Conservation (phyloP, 2,329 filamentous ascomycete species). For the Leptographium lundbergii region DNA sequence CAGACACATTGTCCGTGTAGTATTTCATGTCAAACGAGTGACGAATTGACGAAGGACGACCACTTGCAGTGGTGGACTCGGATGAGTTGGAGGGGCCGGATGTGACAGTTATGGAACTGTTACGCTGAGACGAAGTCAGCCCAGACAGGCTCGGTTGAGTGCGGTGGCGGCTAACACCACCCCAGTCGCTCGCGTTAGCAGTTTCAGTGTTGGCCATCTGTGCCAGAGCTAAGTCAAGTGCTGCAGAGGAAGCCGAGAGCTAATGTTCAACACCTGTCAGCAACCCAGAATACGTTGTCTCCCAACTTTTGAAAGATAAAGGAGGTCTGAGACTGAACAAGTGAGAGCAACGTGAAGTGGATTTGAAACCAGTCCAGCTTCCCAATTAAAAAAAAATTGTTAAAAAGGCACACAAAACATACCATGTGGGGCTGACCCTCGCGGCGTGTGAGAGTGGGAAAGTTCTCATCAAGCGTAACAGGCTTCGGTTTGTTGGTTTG, state of each 20-base stretch:
- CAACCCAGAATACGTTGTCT: neutral
- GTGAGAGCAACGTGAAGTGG: neutral
- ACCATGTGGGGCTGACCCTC: conserved; percentile 33
- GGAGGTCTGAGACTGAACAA: neutral
- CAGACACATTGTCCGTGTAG: conserved; percentile 31
- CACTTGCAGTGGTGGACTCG: conserved; percentile 28
- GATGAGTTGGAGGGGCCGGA: conserved; percentile 28
- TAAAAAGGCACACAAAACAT: conserved; percentile 15
- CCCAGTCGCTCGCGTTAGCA: conserved; percentile 39
- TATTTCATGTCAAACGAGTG: conserved; percentile 48
- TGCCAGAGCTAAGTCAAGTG: conserved; percentile 65
- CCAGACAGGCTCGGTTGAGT: conserved; percentile 46
- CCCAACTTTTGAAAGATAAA: neutral
- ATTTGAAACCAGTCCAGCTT: neutral
- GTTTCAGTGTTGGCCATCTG: conserved; percentile 51
- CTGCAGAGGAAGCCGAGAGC: conserved; percentile 69
- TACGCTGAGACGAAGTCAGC: conserved; percentile 26
- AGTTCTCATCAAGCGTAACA: conserved; percentile 52
- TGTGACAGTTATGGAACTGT: conserved; percentile 22
- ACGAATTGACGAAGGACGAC: conserved; percentile 35
- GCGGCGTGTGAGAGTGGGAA: conserved; percentile 68
- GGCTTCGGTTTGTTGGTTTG: conserved; percentile 49
- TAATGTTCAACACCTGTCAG: conserved; percentile 20
- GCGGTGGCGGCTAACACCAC: conserved; percentile 55
- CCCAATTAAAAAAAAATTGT: neutral